Conservation (phyloP, 169 alveolate species). For the Cryptosporidium xiaoi region DNA sequence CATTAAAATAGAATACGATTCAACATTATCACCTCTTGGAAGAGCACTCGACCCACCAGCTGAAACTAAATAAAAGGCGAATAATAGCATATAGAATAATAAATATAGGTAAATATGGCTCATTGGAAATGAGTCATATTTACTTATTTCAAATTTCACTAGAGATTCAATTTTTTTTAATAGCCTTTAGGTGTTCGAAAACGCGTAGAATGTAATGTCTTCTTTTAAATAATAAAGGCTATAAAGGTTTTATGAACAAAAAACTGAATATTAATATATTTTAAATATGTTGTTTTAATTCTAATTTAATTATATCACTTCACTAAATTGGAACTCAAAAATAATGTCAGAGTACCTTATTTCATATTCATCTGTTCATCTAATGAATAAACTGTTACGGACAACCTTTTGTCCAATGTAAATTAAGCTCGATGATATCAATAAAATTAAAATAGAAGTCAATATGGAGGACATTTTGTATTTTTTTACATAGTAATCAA, state of each 20-base stretch:
- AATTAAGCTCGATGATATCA: constrained; percentile 23
- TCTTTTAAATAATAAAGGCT: no score
- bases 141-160: not conserved
- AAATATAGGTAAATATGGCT: not conserved
- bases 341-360: not conserved
- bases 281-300: no score
- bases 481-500: constrained; percentile 52
- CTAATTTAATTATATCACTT: not conserved
- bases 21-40: not conserved
- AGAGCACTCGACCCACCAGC: constrained; percentile 6
- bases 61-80: constrained; percentile 1
- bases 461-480: constrained; percentile 36
- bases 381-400: not conserved
- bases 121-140: not conserved
- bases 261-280: no score
- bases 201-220: constrained; percentile 32
- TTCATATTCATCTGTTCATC: not conserved
- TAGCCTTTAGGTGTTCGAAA: constrained; percentile 46
- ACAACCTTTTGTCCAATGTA: constrained; percentile 5
- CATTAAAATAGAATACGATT: constrained; percentile 18
- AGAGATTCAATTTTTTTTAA: not conserved
- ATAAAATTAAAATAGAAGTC: constrained; percentile 16
- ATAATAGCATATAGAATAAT: not conserved
- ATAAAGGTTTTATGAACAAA: no score
- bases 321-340: not conserved